phyloP scores from a whole-genome alignment of 768 basidiomycete species.

The Exidia glandulosa region DNA sequence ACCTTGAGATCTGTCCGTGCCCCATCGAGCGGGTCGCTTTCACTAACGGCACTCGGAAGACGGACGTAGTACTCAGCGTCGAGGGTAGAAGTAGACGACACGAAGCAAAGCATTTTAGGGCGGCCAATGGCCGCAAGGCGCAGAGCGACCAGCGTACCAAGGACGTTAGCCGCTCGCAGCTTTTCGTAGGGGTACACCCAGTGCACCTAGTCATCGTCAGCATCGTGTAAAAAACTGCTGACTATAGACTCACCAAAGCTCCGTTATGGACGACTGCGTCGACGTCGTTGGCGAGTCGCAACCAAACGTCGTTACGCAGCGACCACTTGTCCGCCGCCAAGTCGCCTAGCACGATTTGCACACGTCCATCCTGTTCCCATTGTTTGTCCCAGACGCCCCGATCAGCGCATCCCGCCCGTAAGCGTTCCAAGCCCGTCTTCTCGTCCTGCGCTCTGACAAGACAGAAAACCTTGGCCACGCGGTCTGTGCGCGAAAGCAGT shows the following conservation, averaged over 20 bases:
- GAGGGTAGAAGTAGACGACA: conserved; percentile 91
- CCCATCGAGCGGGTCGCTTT: conserved; percentile 81
- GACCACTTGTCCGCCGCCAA: conserved; percentile 69
- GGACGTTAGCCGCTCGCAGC: conserved; percentile 84
- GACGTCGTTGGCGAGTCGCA: conserved; percentile 50
- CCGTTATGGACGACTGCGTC: conserved; percentile 92
- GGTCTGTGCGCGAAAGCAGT: conserved; percentile 47
- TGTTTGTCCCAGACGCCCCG: conserved; percentile 81
- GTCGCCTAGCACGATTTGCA: conserved; percentile 82
- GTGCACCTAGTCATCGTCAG: conserved; percentile 52
- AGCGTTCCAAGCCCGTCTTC: conserved; percentile 52
- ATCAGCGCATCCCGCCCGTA: conserved; percentile 62
- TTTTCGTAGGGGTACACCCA: conserved; percentile 99
- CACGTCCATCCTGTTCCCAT: conserved; percentile 56
- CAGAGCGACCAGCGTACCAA: conserved; percentile 76
- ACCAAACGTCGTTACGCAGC: conserved; percentile 53
- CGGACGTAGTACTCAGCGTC: conserved; percentile 87
- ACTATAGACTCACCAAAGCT: conserved; percentile 67
- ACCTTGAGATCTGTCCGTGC: conserved; percentile 65
- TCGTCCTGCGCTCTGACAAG: conserved; percentile 67
- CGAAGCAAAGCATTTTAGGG: conserved; percentile 76
- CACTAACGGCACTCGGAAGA: conserved; percentile 76
- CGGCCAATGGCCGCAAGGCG: conserved; percentile 64
- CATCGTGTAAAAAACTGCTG: neutral
- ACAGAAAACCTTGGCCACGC: conserved; percentile 81